Evolutionary conservation across 1,139 yeast species (phyloP).

Genomic region (Hanseniaspora uvarum): DNA sequence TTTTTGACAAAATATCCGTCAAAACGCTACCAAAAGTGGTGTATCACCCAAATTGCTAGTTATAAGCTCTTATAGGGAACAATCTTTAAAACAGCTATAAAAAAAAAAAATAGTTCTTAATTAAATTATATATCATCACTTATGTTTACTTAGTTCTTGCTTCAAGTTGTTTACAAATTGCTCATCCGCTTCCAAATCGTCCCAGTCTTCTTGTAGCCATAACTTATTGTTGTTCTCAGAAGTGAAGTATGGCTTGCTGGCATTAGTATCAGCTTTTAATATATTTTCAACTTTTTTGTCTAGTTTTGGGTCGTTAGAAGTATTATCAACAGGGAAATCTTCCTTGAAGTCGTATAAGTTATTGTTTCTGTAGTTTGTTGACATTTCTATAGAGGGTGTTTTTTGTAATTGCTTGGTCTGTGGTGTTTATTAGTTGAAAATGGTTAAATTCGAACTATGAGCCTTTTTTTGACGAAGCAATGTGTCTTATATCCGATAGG

Average conservation of each 20-base stretch:
- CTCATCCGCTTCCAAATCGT: slow-evolving; percentile 81
- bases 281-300: slow-evolving; percentile 32
- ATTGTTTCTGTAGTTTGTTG: neutral
- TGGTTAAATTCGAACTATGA: neutral
- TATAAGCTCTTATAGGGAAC: neutral
- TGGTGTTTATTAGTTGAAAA: too few species aligned
- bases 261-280: neutral
- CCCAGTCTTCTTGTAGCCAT: slow-evolving; percentile 95
- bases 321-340: slow-evolving; percentile 77
- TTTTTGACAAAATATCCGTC: neutral
- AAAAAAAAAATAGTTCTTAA: neutral
- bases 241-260: slow-evolving; percentile 23
- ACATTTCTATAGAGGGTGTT: neutral
- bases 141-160: slow-evolving; percentile 32
- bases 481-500: neutral
- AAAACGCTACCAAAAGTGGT: slow-evolving; percentile 3
- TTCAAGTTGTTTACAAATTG: slow-evolving; percentile 64
- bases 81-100: neutral
- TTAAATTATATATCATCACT: neutral
- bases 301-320: slow-evolving; percentile 38
- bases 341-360: slow-evolving; percentile 33
- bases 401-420: too few species aligned
- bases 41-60: neutral
- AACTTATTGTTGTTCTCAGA: slow-evolving; percentile 36
- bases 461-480: neutral